Base-by-base conservation (phyloP, 805 yeast genomes). In the Pichia ethanolica region DNA sequence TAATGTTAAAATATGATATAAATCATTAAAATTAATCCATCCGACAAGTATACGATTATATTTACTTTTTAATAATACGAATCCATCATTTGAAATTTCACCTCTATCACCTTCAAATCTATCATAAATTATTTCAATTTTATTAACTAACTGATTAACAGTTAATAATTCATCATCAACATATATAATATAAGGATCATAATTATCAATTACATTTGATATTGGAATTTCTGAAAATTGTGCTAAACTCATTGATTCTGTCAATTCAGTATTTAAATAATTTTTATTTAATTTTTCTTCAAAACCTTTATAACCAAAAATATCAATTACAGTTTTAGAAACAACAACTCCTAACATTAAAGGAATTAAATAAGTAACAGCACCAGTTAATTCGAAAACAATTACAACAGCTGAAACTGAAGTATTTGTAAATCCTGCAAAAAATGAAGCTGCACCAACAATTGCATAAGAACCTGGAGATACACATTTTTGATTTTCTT, bases 391-490 rank as follows among this genome's bases (percentile, higher is more conserved):
- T 63, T 88, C 96, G 63, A 86, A 85, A 54, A 87, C 72, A 28
- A 89, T 79, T 7, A 88, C 90, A 14, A 87, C 96, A 7, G 84
- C 82, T 41, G 89, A 77, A 54, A 87, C 83, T 5, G 90, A 86
- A 67, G 88, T 76, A 55, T 87, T 79, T 4, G 96, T 86, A 13
- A 83, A 80, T 5, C 95, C 95, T 0, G 93, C 79, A 56, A 87
- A 71, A 48, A 86, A 84, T 1, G 95, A 75, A 0, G 89, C 95
- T 0, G 95, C 89, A 0, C 96, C 96, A 26, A 89, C 87, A 9
- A 88, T 84, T 0, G 95, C 95, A 60, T 88, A 89, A 0, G 90
- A 87, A 0, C 93, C 90, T 0, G 95, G 95, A 1, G 89, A 83
- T 9, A 88, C 81, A 56, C 93, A 81, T 49, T 71, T 56, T 27